Conservation (phyloP, 1,284 basidiomycete species). For the Microstroma glucosiphilum region DNA sequence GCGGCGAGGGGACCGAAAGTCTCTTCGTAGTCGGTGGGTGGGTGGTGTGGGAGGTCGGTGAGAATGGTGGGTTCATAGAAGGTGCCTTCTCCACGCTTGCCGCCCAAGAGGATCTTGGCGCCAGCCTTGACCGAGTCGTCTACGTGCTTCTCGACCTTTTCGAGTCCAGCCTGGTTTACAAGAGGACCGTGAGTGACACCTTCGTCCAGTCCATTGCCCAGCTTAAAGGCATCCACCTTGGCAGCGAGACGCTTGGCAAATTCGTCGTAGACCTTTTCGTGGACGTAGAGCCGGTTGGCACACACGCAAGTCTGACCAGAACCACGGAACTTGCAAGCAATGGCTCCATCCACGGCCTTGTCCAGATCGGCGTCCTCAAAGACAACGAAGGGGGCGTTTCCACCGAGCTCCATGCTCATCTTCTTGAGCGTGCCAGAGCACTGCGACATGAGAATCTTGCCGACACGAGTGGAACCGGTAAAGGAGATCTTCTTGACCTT, state of each 20-base stretch:
- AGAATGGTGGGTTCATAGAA: constrained; percentile 87
- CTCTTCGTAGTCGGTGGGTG: constrained; percentile 47
- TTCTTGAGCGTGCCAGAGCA: constrained; percentile 85
- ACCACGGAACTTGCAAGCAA: constrained; percentile 83
- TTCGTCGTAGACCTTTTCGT: constrained; percentile 65
- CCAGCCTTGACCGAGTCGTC: constrained; percentile 75
- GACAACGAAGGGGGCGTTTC: constrained; percentile 89
- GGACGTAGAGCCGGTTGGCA: constrained; percentile 57
- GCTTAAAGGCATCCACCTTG: constrained; percentile 79
- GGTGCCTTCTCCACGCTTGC: constrained; percentile 60
- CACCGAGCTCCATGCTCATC: constrained; percentile 57
- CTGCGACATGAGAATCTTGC: constrained; percentile 79
- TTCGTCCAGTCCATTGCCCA: constrained; percentile 80
- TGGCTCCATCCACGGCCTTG: constrained; percentile 79
- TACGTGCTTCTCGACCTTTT: constrained; percentile 82
- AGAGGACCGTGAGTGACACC: constrained; percentile 79
- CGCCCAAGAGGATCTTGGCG: constrained; percentile 81
- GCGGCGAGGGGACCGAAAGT: constrained; percentile 53
- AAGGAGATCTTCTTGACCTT: constrained; percentile 83
- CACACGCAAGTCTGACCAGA: constrained; percentile 84
- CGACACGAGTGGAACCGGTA: constrained; percentile 83
- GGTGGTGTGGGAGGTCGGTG: constrained; percentile 67
- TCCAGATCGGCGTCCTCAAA: constrained; percentile 95
- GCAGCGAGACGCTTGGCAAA: constrained; percentile 75
- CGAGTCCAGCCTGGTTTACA: constrained; percentile 76